Evolutionary conservation across 1,284 basidiomycete species (phyloP), one percentile per base, ranked within the genome.

Genomic region (Marasmius fiardii): DNA sequence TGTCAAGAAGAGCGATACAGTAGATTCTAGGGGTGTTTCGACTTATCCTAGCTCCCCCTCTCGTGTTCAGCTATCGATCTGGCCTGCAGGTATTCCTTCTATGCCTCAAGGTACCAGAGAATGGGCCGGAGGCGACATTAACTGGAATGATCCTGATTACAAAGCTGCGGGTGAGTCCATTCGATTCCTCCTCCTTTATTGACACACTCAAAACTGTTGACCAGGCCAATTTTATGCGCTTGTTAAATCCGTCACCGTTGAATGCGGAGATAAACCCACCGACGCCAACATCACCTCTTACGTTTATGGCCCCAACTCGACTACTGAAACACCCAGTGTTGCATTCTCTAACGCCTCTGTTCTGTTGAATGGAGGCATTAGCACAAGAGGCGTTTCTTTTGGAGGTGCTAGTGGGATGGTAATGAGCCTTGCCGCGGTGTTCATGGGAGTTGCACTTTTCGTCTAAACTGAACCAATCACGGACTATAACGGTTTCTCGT

Each of bases 41-140:
- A 71, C 83, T 54, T 93, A 83, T 70, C 92, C 92, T 4, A 80
- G 72, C 54, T 92, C 91, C 0, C 91, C 92, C 1, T 82, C 88
- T 16, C 82, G 88, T 43, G 78, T 93, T 35, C 88, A 93, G 69
- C 70, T 93, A 57, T 41, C 52, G 43, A 64, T 93, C 57, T 93
- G 92, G 90, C 86, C 90, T 20, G 86, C 87, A 2, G 91, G 91
- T 37, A 85, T 88, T 64, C 55, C 75, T 43, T 65, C 74, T 7
- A 77, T 75, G 37, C 75, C 89, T 2, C 68, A 71, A 39, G 92
- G 92, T 34, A 92, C 88, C 4, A 70, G 93, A 33, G 65, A 82
- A 55, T 94, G 92, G 92, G 78, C 83, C 18, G 89, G 88, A 57
- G 88, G 89, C 35, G 77, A 88, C 79, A 90, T 92, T 71, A 73